phyloP scores from a whole-genome alignment of 2,329 filamentous ascomycete species.

The Acarospora socialis region DNA sequence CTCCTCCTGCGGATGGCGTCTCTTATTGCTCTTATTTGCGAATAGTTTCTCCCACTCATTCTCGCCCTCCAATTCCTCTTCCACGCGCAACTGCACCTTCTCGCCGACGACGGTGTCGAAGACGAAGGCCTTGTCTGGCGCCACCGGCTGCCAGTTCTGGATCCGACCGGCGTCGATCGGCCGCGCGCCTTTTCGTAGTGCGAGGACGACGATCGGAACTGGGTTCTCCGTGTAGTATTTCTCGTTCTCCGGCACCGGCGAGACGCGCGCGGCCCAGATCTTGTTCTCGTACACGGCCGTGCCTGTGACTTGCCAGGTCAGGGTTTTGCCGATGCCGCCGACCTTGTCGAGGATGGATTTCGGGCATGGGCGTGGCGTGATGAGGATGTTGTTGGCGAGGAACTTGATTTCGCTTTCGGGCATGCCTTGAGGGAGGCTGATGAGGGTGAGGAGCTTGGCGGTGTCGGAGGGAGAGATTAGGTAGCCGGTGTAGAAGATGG shows the following conservation, averaged over 20 bases:
- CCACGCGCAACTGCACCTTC: conserved; percentile 69
- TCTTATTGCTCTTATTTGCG: conserved; percentile 45
- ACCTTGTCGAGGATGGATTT: conserved; percentile 63
- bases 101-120: conserved; percentile 80
- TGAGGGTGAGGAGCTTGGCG: conserved; percentile 53
- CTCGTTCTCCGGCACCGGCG: conserved; percentile 53
- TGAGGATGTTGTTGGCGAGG: conserved; percentile 82
- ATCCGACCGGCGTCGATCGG: conserved; percentile 73
- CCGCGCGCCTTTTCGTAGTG: conserved; percentile 58
- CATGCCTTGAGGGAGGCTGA: conserved; percentile 43
- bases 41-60: conserved; percentile 47
- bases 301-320: conserved; percentile 71
- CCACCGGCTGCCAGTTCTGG: conserved; percentile 65
- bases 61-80: conserved; percentile 51
- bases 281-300: conserved; percentile 61
- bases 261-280: conserved; percentile 74
- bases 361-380: conserved; percentile 63
- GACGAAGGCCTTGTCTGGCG: conserved; percentile 53
- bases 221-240: conserved; percentile 67
- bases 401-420: conserved; percentile 60
- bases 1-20: conserved; percentile 23
- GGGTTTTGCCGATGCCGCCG: conserved; percentile 70
- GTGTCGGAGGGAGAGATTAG: conserved; percentile 61
- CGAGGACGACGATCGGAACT: conserved; percentile 67
- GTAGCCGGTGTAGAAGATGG: conserved; percentile 85